Evolutionary conservation across 208 protist species (phyloP), one percentile per base, ranked within the genome.

Genomic region (Acanthamoeba rhysodes): DNA sequence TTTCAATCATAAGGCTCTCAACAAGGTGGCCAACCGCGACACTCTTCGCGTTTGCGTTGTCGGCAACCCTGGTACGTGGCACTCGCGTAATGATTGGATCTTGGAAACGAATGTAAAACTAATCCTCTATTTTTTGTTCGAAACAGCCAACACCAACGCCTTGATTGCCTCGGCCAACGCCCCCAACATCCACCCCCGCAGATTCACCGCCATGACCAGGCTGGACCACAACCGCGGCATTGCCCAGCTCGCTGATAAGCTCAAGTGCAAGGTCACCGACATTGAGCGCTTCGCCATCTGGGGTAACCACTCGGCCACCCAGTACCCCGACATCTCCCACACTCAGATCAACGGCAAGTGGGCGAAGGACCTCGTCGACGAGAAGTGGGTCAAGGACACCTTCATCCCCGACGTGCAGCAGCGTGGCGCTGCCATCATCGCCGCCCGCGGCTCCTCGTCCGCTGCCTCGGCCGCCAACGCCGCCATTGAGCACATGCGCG

Each of bases 101-200:
- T 10, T 14, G 9, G 12, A 5, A 24, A 62, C 22, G 14, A 87
- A n/a, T 87, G 2, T 90, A n/a, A 48, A 41, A 27, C 45, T 29
- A 7, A 50, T 29, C 74, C 41, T 53, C 45, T 14, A 50, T 34
- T 18, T 82, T 50, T 82, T 2, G 22, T 48, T 1, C 16, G 14
- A 16, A n/a, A 62, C n/a, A 29, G 99, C 99, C 53, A 99, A 99
- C 97, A 99, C 99, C 41, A 99, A 99, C 96, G 98, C 98, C 1
- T 96, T 99, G 27, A 98, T 99, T 76, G 96, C 99, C 16, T 24
- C 95, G 6, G 70, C 59, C 24, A 93, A 94, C 53, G 98, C 99
- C 32, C 95, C 98, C 50, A 97, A 97, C n/a, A 91, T 99, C 29
- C 97, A 98, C 41, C 95, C 96, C 10, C 93, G 97, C 85, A 98